Conservation (phyloP, 768 basidiomycete genomes). For the Pleurotus tuber-regium region DNA sequence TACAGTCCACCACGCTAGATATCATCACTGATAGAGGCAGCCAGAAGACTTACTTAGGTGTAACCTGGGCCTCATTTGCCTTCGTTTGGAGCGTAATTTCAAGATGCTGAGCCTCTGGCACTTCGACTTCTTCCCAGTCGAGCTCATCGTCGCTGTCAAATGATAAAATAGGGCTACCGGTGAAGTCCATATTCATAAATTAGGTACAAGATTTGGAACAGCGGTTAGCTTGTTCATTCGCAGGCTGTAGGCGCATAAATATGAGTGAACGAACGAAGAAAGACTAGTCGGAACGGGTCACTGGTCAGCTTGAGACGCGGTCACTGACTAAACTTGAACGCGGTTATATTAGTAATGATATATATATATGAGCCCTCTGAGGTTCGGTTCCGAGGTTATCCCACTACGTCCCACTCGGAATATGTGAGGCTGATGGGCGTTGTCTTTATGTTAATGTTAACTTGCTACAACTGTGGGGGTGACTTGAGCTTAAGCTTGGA, state of each 20-base stretch:
- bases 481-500: too few species aligned
- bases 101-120: constrained; percentile 53
- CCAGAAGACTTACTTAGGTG: constrained; percentile 18
- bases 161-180: constrained; percentile 16
- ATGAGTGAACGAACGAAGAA: background rate
- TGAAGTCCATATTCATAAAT: background rate
- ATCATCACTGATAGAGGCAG: constrained; percentile 12
- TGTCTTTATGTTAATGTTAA: too few species aligned
- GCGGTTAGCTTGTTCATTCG: too few species aligned
- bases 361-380: too few species aligned
- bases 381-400: too few species aligned
- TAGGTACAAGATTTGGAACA: background rate
- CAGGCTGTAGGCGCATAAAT: too few species aligned
- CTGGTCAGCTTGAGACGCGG: too few species aligned
- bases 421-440: too few species aligned
- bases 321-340: too few species aligned
- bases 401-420: too few species aligned
- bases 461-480: too few species aligned
- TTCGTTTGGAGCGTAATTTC: constrained; percentile 70
- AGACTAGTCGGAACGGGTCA: background rate
- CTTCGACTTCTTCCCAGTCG: constrained; percentile 80
- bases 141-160: constrained; percentile 57
- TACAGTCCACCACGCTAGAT: constrained; percentile 17
- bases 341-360: too few species aligned
- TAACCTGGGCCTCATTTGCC: constrained; percentile 17